Percentiles rank a stretch among this genome's conserved stretches.
Evolutionary conservation across 2,329 filamentous ascomycete genomes (phyloP).

Genomic region (Dendryphion nanum): DNA sequence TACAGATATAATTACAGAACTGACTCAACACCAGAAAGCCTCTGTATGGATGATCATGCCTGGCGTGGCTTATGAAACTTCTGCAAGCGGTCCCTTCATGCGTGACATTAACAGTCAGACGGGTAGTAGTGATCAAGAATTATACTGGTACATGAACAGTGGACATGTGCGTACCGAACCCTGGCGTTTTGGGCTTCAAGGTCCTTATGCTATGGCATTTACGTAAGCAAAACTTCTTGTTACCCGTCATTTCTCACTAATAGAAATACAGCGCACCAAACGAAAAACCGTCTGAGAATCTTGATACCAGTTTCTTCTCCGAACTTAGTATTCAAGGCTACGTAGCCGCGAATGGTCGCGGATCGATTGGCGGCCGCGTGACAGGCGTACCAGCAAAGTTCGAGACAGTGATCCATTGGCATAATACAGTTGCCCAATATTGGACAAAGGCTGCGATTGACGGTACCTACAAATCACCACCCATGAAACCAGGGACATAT

Average conservation of each 20-base stretch:
- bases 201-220: slow-evolving; percentile 22
- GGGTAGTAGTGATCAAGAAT: slow-evolving; percentile 15
- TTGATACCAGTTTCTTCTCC: slow-evolving; percentile 21
- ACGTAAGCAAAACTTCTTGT: neutral
- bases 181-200: slow-evolving; percentile 20
- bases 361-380: slow-evolving; percentile 15
- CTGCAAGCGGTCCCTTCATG: slow-evolving; percentile 23
- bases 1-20: too few relatives aligned
- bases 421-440: slow-evolving; percentile 61
- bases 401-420: slow-evolving; percentile 54
- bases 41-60: slow-evolving; percentile 24
- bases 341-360: slow-evolving; percentile 15
- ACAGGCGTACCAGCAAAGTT: slow-evolving; percentile 15
- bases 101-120: slow-evolving; percentile 24
- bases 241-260: neutral
- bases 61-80: slow-evolving; percentile 20
- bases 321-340: slow-evolving; percentile 18
- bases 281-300: slow-evolving; percentile 13
- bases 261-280: slow-evolving; percentile 4
- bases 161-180: slow-evolving; percentile 22
- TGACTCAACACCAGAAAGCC: slow-evolving; percentile 8
- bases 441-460: slow-evolving; percentile 43
- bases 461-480: slow-evolving; percentile 15
- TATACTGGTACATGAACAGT: slow-evolving; percentile 26
- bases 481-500: slow-evolving; percentile 21